A percentile compares a stretch with the other conserved stretches of the same genome.
These are phyloP conservation scores for Olyra latifolia DNA, from an alignment of 176 grass and related monocot species.

Conservation along the genomic window DNA sequence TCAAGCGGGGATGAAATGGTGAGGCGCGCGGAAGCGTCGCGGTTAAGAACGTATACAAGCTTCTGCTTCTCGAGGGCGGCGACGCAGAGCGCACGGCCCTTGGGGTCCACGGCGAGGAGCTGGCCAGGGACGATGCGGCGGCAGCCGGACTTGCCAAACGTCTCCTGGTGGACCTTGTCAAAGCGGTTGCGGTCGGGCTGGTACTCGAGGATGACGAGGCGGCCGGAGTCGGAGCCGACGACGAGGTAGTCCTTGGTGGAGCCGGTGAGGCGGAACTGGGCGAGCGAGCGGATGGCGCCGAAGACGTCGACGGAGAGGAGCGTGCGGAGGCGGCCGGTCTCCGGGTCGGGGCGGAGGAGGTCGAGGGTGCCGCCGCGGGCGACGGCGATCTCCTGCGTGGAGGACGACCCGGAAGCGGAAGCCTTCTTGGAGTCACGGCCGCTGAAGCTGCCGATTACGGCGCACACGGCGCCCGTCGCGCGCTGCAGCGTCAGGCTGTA, in stretches of 20 bases:
- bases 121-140: slow-evolving; percentile 91
- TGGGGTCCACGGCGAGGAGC: slow-evolving; percentile 88
- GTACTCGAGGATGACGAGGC: slow-evolving; percentile 96
- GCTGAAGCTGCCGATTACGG: slow-evolving; percentile 84
- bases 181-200: slow-evolving; percentile 77
- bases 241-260: slow-evolving; percentile 90
- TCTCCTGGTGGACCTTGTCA: slow-evolving; percentile 97
- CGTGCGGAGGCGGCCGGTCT: slow-evolving; percentile 70
- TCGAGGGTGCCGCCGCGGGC: slow-evolving; percentile 72
- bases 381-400: slow-evolving; percentile 85
- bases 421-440: slow-evolving; percentile 73
- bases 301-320: slow-evolving; percentile 94
- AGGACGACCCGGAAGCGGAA: slow-evolving; percentile 16
- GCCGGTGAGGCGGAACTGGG: slow-evolving; percentile 95
- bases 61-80: slow-evolving; percentile 98
- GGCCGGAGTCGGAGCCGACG: slow-evolving; percentile 88
- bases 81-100: slow-evolving; percentile 88
- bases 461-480: slow-evolving; percentile 74
- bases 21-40: slow-evolving; percentile 72
- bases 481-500: slow-evolving; percentile 89
- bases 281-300: slow-evolving; percentile 91
- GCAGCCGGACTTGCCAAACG: slow-evolving; percentile 94
- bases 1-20: slow-evolving; percentile 96
- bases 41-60: slow-evolving; percentile 92
- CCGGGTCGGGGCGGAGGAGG: slow-evolving; percentile 76